Conservation (phyloP, 306 rosid species). For the Geum urbanum region DNA sequence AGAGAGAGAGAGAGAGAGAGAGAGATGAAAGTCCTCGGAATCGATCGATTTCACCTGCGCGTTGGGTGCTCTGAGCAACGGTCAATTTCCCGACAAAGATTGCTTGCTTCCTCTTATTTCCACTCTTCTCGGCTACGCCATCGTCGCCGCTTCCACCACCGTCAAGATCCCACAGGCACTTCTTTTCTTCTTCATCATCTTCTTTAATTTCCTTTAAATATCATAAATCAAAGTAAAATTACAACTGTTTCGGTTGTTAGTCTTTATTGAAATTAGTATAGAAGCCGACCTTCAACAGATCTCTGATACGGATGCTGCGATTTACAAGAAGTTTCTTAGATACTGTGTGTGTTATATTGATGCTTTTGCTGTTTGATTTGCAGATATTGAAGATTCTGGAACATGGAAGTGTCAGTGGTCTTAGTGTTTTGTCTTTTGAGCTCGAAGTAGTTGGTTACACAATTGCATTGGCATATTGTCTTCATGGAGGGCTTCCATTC, state of each 20-base stretch:
- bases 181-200: background rate
- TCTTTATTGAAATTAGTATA: slow-evolving; percentile 6
- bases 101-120: slow-evolving; percentile 93
- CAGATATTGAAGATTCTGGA: slow-evolving; percentile 79
- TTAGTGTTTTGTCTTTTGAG: slow-evolving; percentile 76
- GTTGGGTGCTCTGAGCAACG: slow-evolving; percentile 57
- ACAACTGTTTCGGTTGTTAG: background rate
- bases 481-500: slow-evolving; percentile 85
- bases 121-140: slow-evolving; percentile 90
- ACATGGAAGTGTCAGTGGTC: slow-evolving; percentile 74
- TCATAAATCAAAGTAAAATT: background rate
- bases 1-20: background rate
- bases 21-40: slow-evolving; percentile 43
- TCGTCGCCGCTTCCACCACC: slow-evolving; percentile 97
- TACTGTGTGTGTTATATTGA: background rate
- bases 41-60: slow-evolving; percentile 75
- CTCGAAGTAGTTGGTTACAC: slow-evolving; percentile 87
- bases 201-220: background rate
- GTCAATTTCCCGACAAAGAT: slow-evolving; percentile 73
- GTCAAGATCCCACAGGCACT: slow-evolving; percentile 95
- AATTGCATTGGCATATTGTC: slow-evolving; percentile 85
- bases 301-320: background rate
- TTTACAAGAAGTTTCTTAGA: too few relatives aligned
- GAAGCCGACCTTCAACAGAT: background rate
- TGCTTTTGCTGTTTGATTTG: background rate